Evolutionary conservation across 305 asterid species (phyloP), one percentile per base, ranked within the genome.

Genomic region (Withania somnifera): DNA sequence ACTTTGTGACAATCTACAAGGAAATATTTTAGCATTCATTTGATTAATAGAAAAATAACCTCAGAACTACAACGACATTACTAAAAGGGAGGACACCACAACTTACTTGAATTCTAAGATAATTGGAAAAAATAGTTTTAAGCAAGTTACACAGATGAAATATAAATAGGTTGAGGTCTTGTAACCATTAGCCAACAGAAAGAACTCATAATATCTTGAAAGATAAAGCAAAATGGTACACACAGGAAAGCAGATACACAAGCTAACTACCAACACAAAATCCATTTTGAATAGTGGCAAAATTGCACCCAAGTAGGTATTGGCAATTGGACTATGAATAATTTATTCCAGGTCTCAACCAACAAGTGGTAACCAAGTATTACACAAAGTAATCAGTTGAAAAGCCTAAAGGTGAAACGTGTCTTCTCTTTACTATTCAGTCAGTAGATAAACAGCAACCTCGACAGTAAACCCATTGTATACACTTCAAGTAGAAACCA

Each of bases 1-100:
- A 71, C 85, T 90, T 96, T 19, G 98, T 87, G 75, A 91, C 91
- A 71, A 96, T 85, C 99, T 96, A 88, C 86, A 90, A 56, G 75
- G 81, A 84, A 79, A 28, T 47, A 47, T 76, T 50, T 75, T 17
- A 75, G 1, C 47, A 9, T 2, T 52, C 19, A 50, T 11, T 51
- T n/a, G 11, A 28, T 50, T 28, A 76, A 28, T 28, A 76, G 26
- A 28, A 30, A 76, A 51, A 51, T 2, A 28, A 51, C 63, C 26
- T 15, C 52, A 84, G 83, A 83, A 57, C 79, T 76, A 51, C n/a
- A 50, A 75, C 34, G 22, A 51, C n/a, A 50, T 75, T 17, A 51
- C 17, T 28, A 76, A 19, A 75, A 51, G 26, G 61, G 28, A 19
- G 1, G 51, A 76, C 42, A 50, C 24, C 79, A 73, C 28, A 51